Evolutionary conservation across 2,329 filamentous ascomycete species (phyloP).

Genomic region (Ophiostoma perfectum): DNA sequence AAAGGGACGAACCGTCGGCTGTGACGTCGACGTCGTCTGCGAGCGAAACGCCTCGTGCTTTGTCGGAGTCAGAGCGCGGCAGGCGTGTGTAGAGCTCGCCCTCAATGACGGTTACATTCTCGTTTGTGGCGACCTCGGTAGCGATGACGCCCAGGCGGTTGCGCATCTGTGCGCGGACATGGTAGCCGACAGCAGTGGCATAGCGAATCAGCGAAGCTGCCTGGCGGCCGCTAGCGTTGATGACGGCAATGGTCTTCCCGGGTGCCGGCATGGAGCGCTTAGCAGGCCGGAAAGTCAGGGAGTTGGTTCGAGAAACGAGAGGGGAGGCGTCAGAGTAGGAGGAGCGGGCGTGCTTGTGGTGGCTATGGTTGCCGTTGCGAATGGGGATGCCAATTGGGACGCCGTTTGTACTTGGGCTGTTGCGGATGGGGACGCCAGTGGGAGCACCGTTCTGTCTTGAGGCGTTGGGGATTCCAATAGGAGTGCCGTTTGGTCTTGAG

Average conservation of each 20-base stretch:
- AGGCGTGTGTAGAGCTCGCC: conserved; percentile 59
- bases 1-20: conserved; percentile 54
- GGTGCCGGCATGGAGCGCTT: conserved; percentile 55
- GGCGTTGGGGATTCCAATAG: conserved; percentile 21
- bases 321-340: conserved; percentile 58
- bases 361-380: conserved; percentile 31
- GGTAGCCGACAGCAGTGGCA: conserved; percentile 87
- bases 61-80: conserved; percentile 45
- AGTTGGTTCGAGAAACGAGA: conserved; percentile 52
- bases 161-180: conserved; percentile 85
- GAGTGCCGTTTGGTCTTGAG: conserved; percentile 8
- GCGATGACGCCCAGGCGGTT: conserved; percentile 83
- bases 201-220: conserved; percentile 92
- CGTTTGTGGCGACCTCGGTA: conserved; percentile 71
- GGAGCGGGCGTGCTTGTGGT: conserved; percentile 57
- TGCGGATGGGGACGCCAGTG: background rate
- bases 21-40: conserved; percentile 55
- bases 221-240: conserved; percentile 94
- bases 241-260: conserved; percentile 81
- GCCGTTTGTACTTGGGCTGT: conserved; percentile 16
- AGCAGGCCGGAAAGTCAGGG: conserved; percentile 54
- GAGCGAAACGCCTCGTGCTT: conserved; percentile 28
- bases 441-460: conserved; percentile 2
- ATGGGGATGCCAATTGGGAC: conserved; percentile 22
- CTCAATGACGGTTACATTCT: conserved; percentile 64